Evolutionary conservation across 306 rosid genomes (phyloP).

Genomic region (Cucurbita argyrosperma): DNA sequence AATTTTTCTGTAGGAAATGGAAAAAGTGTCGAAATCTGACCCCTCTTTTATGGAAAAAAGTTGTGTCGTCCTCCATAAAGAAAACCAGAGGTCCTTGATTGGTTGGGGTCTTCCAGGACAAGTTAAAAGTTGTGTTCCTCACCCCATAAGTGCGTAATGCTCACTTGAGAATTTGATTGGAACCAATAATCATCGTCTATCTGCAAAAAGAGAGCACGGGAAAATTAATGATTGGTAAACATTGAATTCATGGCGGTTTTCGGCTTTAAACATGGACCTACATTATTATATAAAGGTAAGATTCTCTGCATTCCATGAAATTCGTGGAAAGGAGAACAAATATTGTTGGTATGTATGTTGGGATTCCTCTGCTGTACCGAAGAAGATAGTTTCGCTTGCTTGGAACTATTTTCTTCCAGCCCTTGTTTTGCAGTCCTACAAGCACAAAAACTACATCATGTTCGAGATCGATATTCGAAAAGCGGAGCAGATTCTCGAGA

Average conservation of each 20-base stretch:
- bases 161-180: constrained; percentile 42
- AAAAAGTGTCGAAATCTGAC: background rate
- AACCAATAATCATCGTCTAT: constrained; percentile 70
- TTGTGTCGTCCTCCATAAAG: background rate
- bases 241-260: background rate
- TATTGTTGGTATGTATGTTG: constrained; percentile 10
- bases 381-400: constrained; percentile 1
- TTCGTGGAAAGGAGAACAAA: constrained; percentile 15
- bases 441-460: background rate
- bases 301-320: constrained; percentile 53
- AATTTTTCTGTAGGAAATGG: background rate
- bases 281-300: constrained; percentile 30
- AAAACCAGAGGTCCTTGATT: background rate
- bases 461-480: background rate
- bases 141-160: constrained; percentile 60
- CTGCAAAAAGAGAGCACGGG: constrained; percentile 25
- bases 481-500: background rate
- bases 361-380: constrained; percentile 12
- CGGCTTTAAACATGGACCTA: constrained; percentile 15
- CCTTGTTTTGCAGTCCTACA: background rate
- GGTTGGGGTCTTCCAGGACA: background rate
- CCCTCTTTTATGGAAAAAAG: background rate
- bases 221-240: background rate
- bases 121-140: constrained; percentile 18
- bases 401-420: background rate